Evolutionary conservation across 1,284 basidiomycete genomes (phyloP).

Genomic region (Tausonia pullulans): DNA sequence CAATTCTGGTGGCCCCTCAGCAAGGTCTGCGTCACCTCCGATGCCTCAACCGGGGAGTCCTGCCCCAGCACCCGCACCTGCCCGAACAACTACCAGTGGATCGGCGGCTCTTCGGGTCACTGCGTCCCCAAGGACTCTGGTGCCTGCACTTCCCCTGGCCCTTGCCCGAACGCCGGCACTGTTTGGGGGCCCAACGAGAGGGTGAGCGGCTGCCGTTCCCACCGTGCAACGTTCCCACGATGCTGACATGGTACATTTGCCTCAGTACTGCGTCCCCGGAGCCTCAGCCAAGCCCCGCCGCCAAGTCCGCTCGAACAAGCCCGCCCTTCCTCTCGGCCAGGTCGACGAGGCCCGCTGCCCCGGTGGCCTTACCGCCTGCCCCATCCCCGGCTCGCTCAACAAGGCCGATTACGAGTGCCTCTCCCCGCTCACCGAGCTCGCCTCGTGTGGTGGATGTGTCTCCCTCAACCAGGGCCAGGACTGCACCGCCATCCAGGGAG

Average conservation of each 20-base stretch:
- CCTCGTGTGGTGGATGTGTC: slow-evolving; percentile 57
- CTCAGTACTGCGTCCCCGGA: background rate
- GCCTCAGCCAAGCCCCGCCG: background rate
- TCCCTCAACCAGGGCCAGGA: slow-evolving; percentile 52
- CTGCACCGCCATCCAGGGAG: slow-evolving; percentile 54
- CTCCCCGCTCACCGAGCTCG: slow-evolving; percentile 7
- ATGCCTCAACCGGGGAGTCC: background rate
- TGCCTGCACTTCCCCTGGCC: background rate
- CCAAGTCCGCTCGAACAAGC: background rate
- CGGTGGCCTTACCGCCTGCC: slow-evolving; percentile 5
- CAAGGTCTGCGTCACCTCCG: background rate
- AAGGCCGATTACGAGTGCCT: slow-evolving; percentile 10
- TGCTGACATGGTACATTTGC: background rate
- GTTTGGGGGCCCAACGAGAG: background rate
- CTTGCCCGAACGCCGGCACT: background rate
- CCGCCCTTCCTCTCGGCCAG: slow-evolving; percentile 2
- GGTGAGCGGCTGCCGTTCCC: background rate
- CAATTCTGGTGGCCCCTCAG: slow-evolving; percentile 1
- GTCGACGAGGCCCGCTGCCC: slow-evolving; percentile 9
- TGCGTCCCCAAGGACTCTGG: background rate
- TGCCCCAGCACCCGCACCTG: background rate
- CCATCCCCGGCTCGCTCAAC: background rate
- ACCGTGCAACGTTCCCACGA: background rate
- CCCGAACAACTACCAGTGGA: background rate
- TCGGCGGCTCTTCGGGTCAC: background rate